phyloP scores from a whole-genome alignment of 2,329 filamentous ascomycete species.

The Pseudocercospora pini-densiflorae region DNA sequence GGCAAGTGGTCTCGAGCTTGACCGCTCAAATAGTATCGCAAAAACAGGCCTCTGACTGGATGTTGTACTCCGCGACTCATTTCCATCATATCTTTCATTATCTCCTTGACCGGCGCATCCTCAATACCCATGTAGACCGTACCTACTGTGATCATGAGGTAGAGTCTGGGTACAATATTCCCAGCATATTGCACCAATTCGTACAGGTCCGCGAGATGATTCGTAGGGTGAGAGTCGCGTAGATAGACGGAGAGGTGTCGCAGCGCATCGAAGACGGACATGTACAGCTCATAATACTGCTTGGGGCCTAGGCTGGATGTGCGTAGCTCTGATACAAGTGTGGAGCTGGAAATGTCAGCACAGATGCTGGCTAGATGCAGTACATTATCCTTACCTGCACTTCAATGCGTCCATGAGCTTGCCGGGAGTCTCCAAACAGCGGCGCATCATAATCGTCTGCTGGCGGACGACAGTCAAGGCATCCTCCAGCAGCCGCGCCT shows the following conservation, averaged over 20 bases:
- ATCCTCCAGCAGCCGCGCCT: conserved; percentile 94
- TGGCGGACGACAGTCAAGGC: conserved; percentile 94
- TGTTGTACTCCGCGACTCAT: conserved; percentile 99
- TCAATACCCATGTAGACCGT: conserved; percentile 99
- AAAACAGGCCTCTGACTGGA: conserved; percentile 90
- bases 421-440: conserved; percentile 93
- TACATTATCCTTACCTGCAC: conserved; percentile 75
- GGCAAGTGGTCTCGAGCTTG: conserved; percentile 92
- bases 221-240: conserved; percentile 95
- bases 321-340: conserved; percentile 95
- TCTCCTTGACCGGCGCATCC: conserved; percentile 97
- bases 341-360: conserved; percentile 68
- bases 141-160: conserved; percentile 99
- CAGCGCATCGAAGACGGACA: conserved; percentile 97
- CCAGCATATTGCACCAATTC: conserved; percentile 98
- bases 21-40: conserved; percentile 94
- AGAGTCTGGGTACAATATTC: conserved; percentile 94
- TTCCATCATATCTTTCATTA: conserved; percentile 99
- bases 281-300: conserved; percentile 99
- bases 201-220: conserved; percentile 97
- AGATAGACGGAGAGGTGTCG: conserved; percentile 96
- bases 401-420: conserved; percentile 99
- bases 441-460: conserved; percentile 96
- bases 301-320: conserved; percentile 98
- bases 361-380: neutral